A percentile compares a stretch with the other conserved stretches of the same genome.
Conservation (phyloP, 208 protist species). For the Leptomonas pyrrhocoris region DNA sequence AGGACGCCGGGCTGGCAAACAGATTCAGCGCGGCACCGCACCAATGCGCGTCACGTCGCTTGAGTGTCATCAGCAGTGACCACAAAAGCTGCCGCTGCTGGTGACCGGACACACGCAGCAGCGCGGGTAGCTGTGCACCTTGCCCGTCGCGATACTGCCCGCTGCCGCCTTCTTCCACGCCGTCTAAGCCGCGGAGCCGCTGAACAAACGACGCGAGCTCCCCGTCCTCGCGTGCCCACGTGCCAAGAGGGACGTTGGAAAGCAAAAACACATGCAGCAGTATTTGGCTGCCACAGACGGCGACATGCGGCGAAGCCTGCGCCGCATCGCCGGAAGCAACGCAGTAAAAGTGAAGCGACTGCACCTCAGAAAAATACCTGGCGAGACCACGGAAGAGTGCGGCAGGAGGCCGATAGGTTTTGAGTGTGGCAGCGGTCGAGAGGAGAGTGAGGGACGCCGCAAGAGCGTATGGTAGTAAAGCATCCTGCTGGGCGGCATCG, state of each 20-base stretch:
- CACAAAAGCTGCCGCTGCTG: conserved; percentile 28
- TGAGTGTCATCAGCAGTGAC: conserved; percentile 21
- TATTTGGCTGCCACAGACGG: conserved; percentile 23
- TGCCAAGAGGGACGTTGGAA: conserved; percentile 6
- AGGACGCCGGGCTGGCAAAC: conserved; percentile 27
- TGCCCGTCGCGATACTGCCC: neutral
- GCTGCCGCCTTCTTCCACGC: neutral
- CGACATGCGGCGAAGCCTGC: conserved; percentile 1
- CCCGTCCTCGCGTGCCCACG: conserved; percentile 22
- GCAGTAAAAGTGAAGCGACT: conserved; percentile 28
- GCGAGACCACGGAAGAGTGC: conserved; percentile 12
- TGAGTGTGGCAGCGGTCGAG: conserved; percentile 15
- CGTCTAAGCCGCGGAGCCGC: conserved; percentile 5
- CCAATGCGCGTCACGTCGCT: conserved; percentile 17
- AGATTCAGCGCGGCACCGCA: conserved; percentile 8
- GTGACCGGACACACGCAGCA: conserved; percentile 14
- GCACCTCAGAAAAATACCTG: conserved; percentile 20
- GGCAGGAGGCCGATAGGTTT: neutral
- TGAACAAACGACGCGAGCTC: conserved; percentile 22
- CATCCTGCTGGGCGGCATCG: conserved; percentile 8
- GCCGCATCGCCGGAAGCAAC: neutral
- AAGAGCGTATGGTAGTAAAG: conserved; percentile 36
- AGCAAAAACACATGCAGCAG: conserved; percentile 34
- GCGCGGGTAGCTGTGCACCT: conserved; percentile 2
- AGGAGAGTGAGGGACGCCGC: conserved; percentile 28